phyloP scores from a whole-genome alignment of 495 filamentous ascomycete species.

The Schizothecium vesticola region DNA sequence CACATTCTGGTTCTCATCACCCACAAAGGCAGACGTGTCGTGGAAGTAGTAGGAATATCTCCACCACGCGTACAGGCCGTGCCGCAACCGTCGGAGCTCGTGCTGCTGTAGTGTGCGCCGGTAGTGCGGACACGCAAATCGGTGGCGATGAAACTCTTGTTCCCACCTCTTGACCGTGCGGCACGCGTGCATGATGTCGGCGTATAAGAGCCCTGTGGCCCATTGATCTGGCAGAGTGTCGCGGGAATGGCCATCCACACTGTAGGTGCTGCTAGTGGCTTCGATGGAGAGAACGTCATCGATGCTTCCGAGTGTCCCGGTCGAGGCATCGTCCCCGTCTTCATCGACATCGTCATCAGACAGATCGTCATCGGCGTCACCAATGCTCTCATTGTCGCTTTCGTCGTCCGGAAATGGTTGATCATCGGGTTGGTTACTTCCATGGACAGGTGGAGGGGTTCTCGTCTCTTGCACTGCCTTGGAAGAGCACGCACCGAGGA shows the following conservation, averaged over 20 bases:
- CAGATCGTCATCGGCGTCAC: background rate
- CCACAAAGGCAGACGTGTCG: slow-evolving; percentile 13
- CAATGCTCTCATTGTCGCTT: background rate
- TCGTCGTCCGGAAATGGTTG: background rate
- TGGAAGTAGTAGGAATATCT: slow-evolving; percentile 40
- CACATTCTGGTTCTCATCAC: background rate
- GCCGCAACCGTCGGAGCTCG: slow-evolving; percentile 58
- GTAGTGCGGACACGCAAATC: slow-evolving; percentile 57
- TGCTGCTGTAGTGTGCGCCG: slow-evolving; percentile 54
- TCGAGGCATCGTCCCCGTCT: background rate
- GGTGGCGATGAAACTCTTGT: slow-evolving; percentile 61
- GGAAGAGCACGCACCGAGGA: slow-evolving; percentile 39
- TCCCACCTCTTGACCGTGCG: slow-evolving; percentile 58
- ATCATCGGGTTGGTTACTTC: background rate
- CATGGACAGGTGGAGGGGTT: background rate
- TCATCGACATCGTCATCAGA: background rate
- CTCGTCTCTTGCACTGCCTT: slow-evolving; percentile 34
- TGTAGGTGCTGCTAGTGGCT: background rate
- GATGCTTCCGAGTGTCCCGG: background rate
- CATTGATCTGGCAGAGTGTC: slow-evolving; percentile 3
- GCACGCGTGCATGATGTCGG: slow-evolving; percentile 49
- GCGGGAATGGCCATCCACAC: background rate
- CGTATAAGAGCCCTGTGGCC: background rate
- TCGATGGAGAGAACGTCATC: slow-evolving; percentile 10
- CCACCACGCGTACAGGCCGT: slow-evolving; percentile 67